Percentiles rank a stretch among this genome's conserved stretches.
phyloP scores from a whole-genome alignment of 805 yeast species.

The Zygosaccharomyces pseudorouxii region DNA sequence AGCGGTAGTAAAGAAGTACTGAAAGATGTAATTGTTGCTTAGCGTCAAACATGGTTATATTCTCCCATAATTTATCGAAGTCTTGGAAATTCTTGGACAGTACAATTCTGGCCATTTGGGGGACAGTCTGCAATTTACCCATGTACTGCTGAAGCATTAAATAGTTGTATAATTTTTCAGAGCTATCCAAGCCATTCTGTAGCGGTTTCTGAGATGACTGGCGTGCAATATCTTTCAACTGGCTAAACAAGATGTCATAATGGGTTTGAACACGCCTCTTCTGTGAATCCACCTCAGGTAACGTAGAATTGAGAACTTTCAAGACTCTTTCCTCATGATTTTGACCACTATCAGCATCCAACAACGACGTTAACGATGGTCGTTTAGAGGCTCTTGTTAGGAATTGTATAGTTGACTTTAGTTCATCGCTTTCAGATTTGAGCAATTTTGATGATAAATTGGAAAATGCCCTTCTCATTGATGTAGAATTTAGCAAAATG shows the following conservation, averaged over 20 bases:
- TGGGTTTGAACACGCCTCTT: conserved; percentile 26
- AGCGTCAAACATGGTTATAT: conserved; percentile 18
- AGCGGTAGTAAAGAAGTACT: conserved; percentile 23
- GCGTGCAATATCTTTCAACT: conserved; percentile 25
- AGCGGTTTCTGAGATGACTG: conserved; percentile 12
- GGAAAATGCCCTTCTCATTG: conserved; percentile 22
- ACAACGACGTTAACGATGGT: conserved; percentile 9
- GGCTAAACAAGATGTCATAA: conserved; percentile 27
- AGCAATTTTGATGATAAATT: conserved; percentile 17
- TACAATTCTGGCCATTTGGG: conserved; percentile 19
- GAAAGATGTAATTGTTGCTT: conserved; percentile 18
- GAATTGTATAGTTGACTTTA: conserved; percentile 26
- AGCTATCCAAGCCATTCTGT: conserved; percentile 2
- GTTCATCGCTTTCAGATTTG: conserved; percentile 24
- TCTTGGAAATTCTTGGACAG: conserved; percentile 22
- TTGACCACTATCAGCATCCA: conserved; percentile 10
- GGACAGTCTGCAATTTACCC: conserved; percentile 13
- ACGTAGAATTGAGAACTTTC: conserved; percentile 26
- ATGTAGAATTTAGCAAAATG: not conserved
- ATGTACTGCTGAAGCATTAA: conserved; percentile 23
- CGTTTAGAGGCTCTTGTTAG: conserved; percentile 19
- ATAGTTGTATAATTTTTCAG: conserved; percentile 18
- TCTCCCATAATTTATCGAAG: conserved; percentile 18
- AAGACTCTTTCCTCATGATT: conserved; percentile 27
- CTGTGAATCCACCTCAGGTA: conserved; percentile 24